A percentile compares a stretch with the other conserved stretches of the same genome.
Conservation (phyloP, 768 basidiomycete species). For the Cystobasidium onofrii region DNA sequence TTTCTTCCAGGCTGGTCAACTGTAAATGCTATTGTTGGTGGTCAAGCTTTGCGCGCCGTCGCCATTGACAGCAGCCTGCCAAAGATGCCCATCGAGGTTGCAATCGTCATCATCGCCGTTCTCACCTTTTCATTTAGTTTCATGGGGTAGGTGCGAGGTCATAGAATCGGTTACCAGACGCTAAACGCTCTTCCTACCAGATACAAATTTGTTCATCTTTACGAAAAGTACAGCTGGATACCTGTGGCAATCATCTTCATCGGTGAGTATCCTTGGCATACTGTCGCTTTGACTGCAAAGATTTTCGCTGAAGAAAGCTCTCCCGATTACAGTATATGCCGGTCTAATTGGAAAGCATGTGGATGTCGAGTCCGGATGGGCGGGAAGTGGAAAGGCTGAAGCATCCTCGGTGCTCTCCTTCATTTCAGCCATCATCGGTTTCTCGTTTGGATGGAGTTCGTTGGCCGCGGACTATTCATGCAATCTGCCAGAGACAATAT, state of each 20-base stretch:
- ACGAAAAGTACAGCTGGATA: conserved; percentile 48
- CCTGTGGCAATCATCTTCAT: conserved; percentile 25
- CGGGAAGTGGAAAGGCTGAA: not conserved
- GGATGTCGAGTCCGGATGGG: not conserved
- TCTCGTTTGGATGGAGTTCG: conserved; percentile 49
- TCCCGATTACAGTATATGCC: not conserved
- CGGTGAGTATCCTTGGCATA: not conserved
- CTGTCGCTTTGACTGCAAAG: not conserved
- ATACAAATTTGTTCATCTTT: conserved; percentile 46
- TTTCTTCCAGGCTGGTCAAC: conserved; percentile 37
- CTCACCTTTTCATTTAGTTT: conserved; percentile 48
- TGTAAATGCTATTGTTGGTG: conserved; percentile 44
- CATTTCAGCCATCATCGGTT: conserved; percentile 44
- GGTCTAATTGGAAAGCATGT: not conserved
- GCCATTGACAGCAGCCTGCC: conserved; percentile 32
- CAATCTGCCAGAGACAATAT: conserved; percentile 28
- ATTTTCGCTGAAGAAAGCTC: too few relatives aligned
- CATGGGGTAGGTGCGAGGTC: conserved; percentile 46
- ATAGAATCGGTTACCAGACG: too few relatives aligned
- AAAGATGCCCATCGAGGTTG: conserved; percentile 47
- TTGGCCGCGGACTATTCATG: conserved; percentile 44
- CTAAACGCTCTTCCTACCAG: too few relatives aligned
- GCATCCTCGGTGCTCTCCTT: conserved; percentile 30
- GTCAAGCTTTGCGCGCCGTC: conserved; percentile 40
- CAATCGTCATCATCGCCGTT: conserved; percentile 50